These are phyloP conservation scores for Fraxinus quadrangulata DNA, from an alignment of 257 asterid species.

Conservation along the genomic window DNA sequence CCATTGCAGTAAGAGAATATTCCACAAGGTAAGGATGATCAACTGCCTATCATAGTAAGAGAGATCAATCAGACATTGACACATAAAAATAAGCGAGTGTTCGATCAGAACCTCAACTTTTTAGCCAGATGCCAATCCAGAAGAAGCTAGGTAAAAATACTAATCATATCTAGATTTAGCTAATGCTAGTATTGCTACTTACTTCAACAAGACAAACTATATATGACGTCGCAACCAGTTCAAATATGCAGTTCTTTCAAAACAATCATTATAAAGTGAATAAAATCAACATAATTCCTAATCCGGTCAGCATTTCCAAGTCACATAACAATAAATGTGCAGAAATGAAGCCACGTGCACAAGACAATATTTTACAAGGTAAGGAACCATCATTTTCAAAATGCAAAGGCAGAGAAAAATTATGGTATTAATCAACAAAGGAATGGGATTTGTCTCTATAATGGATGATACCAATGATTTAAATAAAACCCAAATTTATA, in stretches of 20 bases:
- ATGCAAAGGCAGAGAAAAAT: neutral
- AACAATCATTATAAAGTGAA: neutral
- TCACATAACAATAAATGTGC: neutral
- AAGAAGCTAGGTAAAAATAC: neutral
- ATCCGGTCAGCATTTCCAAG: neutral
- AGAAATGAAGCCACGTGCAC: neutral
- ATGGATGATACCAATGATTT: neutral
- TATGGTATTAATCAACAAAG: neutral
- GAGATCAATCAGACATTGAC: constrained; percentile 23
- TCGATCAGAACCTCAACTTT: neutral
- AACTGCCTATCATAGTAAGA: constrained; percentile 66
- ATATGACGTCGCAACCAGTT: neutral
- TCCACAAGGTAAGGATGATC: constrained; percentile 98
- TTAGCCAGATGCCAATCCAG: neutral
- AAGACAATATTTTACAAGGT: neutral
- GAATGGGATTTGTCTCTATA: neutral
- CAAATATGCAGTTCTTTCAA: neutral
- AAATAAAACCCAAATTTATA: neutral
- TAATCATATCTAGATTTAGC: neutral
- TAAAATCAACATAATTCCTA: neutral
- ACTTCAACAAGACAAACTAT: neutral
- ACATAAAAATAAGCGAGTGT: neutral
- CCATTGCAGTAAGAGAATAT: constrained; percentile 67
- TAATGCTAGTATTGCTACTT: neutral
- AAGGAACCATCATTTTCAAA: neutral